phyloP scores from a whole-genome alignment of 2,329 filamentous ascomycete species.

The Mollisia scopiformis region DNA sequence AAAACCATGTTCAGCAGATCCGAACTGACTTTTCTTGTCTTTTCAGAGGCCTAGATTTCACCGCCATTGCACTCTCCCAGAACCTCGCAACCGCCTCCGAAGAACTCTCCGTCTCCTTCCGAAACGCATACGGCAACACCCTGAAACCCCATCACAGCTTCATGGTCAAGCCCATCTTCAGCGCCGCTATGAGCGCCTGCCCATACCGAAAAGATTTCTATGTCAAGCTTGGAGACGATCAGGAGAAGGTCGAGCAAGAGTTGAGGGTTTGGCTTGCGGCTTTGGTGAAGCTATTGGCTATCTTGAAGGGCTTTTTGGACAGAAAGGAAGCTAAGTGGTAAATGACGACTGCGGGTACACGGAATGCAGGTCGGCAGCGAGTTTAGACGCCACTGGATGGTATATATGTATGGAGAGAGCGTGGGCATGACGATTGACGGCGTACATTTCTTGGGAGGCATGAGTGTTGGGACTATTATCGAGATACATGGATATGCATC shows the following conservation, averaged over 20 bases:
- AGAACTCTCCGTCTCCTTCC: constrained; percentile 88
- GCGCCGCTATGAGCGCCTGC: constrained; percentile 87
- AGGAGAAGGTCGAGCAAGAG: constrained; percentile 63
- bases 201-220: constrained; percentile 97
- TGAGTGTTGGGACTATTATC: neutral
- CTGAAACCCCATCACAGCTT: constrained; percentile 93
- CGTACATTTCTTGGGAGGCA: neutral
- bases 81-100: constrained; percentile 70
- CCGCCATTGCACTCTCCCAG: constrained; percentile 77
- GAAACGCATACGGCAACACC: constrained; percentile 78
- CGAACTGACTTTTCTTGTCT: constrained; percentile 8
- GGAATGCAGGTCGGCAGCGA: neutral
- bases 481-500: neutral
- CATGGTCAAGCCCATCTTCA: constrained; percentile 89
- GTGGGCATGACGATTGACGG: neutral
- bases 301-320: constrained; percentile 68
- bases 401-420: neutral
- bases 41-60: constrained; percentile 88
- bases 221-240: constrained; percentile 74
- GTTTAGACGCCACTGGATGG: neutral
- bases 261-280: constrained; percentile 74
- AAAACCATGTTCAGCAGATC: neutral
- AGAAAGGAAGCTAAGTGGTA: constrained; percentile 50
- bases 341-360: constrained; percentile 1
- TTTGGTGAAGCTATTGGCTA: constrained; percentile 77